Conservation (phyloP, 148 eudicot genomes). For the Diospyros lotus region DNA sequence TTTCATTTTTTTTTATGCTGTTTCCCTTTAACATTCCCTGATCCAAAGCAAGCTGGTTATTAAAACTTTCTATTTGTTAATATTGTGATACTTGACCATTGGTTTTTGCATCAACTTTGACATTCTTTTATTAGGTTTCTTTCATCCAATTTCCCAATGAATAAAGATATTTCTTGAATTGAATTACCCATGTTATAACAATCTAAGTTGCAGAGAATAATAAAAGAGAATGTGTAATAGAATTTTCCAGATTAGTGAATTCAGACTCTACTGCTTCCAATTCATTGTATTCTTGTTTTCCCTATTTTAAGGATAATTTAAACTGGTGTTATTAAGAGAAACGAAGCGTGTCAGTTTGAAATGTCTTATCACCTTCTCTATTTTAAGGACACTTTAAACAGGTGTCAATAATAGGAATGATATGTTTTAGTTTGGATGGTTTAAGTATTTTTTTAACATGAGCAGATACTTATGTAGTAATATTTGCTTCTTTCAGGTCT, state of each 20-base stretch:
- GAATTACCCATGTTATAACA: no score
- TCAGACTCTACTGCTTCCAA: neutral
- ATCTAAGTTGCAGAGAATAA: no score
- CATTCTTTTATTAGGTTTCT: no score
- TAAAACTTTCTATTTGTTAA: no score
- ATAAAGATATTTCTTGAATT: no score
- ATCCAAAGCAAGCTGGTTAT: no score
- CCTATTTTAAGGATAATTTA: neutral
- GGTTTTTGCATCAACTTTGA: no score
- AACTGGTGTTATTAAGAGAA: neutral
- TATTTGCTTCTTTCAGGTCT: conserved; percentile 33
- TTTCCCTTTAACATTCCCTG: no score
- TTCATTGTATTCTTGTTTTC: neutral
- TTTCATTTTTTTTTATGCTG: no score
- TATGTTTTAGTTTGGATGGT: neutral
- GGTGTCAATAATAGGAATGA: neutral
- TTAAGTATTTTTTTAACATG: neutral
- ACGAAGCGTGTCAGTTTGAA: neutral
- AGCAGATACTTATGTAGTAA: neutral
- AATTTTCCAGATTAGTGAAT: neutral
- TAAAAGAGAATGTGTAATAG: no score
- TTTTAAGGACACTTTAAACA: neutral
- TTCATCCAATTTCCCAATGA: no score
- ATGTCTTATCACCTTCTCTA: neutral
- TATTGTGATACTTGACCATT: no score